phyloP scores from a whole-genome alignment of 495 filamentous ascomycete genomes.

The Neurospora cerealis region DNA sequence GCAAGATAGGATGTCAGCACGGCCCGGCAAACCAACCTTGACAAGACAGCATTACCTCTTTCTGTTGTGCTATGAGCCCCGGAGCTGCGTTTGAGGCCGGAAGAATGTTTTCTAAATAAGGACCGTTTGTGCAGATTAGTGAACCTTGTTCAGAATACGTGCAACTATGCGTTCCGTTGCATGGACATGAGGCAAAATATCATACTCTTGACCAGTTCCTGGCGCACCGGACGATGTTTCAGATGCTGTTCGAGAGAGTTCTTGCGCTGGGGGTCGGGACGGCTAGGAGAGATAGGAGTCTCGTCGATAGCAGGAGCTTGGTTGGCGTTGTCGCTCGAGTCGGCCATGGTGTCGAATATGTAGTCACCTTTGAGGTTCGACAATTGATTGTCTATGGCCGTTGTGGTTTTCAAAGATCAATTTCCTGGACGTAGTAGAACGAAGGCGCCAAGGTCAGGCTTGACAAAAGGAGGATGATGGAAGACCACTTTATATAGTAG shows the following conservation, averaged over 20 bases:
- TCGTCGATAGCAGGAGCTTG: constrained; percentile 27
- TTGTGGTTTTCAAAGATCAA: background rate
- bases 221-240: constrained; percentile 62
- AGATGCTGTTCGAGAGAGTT: constrained; percentile 86
- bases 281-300: constrained; percentile 56
- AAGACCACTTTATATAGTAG: background rate
- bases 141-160: background rate
- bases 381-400: background rate
- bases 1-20: background rate
- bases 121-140: background rate
- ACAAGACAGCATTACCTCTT: constrained; percentile 38
- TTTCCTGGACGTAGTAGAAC: background rate
- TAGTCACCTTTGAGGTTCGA: background rate
- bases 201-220: constrained; percentile 80
- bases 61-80: constrained; percentile 63
- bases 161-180: background rate
- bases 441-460: background rate
- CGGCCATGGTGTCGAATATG: constrained; percentile 27
- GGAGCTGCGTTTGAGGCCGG: constrained; percentile 66
- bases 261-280: constrained; percentile 49
- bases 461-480: background rate
- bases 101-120: constrained; percentile 61
- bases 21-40: background rate
- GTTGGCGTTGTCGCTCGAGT: constrained; percentile 16
- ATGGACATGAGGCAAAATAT: background rate